Base-by-base conservation (phyloP, 176 grass and related monocot genomes). In the Oryza coarctata region DNA sequence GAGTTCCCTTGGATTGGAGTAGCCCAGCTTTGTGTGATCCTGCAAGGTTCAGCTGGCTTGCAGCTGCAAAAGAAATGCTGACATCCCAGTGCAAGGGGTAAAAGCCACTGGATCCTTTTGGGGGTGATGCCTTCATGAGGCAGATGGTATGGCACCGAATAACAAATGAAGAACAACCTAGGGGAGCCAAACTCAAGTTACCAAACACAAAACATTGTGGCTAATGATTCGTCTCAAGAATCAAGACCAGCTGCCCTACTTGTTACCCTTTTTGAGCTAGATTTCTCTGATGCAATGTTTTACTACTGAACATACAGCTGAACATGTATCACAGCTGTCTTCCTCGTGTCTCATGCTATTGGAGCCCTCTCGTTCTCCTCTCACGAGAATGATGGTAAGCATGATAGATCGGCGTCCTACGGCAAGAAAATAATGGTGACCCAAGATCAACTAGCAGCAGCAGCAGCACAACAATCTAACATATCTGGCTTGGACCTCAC, bases 81-180 rank as follows among this genome's bases (percentile, higher is more conserved):
- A 61, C 52, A 25, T 67, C 30, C 63, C 60, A 6, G 39, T 47
- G 78, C 20, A 41, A 69, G 79, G 65, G 83, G 76, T 17, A 89
- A 83, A 57, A 47, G 65, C 40, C 68, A 65, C 38, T 80, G 38
- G 31, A 89, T 88, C 74, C 79, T 73, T 78, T 83, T 76, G 44
- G 40, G 78, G 74, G 71, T n/a, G 65, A 70, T 70, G 82, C 66
- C 34, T 79, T 75, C 36, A 73, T 36, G 28, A 36, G 76, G 69
- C 58, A 12, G 28, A 29, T 43, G 34, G 27, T 28, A 63, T 38
- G 55, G 57, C 75, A 64, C 20, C 61, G 63, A 22, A 81, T 3
- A 43, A 44, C n/a, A 62, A 28, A 9, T 29, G 40, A 79, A 52
- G 71, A 65, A 29, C n/a, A 20, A 29, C 27, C 69, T 55, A 55